Evolutionary conservation across 768 basidiomycete genomes (phyloP).

Genomic region (Kwoniella mangroviensis): DNA sequence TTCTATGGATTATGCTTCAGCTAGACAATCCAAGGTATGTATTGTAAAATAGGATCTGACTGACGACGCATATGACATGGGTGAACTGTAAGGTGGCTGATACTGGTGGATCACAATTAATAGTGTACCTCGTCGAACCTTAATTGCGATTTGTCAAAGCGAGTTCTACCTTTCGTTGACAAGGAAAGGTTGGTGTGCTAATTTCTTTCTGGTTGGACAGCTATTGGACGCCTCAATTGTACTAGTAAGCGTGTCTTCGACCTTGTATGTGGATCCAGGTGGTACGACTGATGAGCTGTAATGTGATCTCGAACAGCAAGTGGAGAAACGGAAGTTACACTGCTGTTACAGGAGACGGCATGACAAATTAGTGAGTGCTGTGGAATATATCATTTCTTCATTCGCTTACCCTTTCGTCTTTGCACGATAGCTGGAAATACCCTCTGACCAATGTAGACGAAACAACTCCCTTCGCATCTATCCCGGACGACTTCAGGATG

Average conservation of each 20-base stretch:
- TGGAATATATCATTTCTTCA: too few relatives aligned
- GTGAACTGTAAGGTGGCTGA: not conserved
- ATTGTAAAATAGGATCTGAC: not conserved
- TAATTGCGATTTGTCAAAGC: constrained; percentile 31
- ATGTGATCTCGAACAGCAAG: constrained; percentile 18
- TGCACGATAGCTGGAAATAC: constrained; percentile 18
- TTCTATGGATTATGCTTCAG: constrained; percentile 7
- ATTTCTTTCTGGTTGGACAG: not conserved
- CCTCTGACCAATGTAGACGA: constrained; percentile 15
- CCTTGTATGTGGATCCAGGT: too few relatives aligned
- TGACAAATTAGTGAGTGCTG: constrained; percentile 29
- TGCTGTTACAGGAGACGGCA: constrained; percentile 30
- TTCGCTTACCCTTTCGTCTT: too few relatives aligned
- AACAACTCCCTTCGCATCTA: constrained; percentile 21
- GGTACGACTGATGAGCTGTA: too few relatives aligned
- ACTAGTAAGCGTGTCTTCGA: constrained; percentile 27
- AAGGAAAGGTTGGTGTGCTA: not conserved
- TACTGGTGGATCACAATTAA: not conserved
- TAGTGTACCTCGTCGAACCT: constrained; percentile 40
- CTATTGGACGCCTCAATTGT: constrained; percentile 41
- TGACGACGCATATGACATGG: too few relatives aligned
- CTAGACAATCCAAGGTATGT: constrained; percentile 17
- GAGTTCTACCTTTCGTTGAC: not conserved
- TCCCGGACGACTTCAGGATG: constrained; percentile 44
- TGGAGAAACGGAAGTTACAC: constrained; percentile 34